Evolutionary conservation across 306 rosid species (phyloP).

Genomic region (Vigna unguiculata): DNA sequence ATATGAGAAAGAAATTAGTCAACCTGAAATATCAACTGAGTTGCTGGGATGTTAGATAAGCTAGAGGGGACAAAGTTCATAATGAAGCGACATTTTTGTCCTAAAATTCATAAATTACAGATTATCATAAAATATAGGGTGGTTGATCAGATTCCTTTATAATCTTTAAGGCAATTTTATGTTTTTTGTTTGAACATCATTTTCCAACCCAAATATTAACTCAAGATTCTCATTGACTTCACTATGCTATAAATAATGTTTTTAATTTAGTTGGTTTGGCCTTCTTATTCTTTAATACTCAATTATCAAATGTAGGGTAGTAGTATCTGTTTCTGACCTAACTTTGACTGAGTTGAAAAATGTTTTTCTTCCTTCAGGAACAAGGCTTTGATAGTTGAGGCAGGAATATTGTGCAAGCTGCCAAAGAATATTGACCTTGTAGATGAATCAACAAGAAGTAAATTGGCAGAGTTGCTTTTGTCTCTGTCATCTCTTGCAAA

Average conservation of each 20-base stretch:
- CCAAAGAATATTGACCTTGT: constrained; percentile 60
- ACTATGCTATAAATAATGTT: constrained; percentile 29
- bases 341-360: constrained; percentile 47
- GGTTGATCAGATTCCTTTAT: constrained; percentile 60
- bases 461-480: constrained; percentile 64
- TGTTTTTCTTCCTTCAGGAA: constrained; percentile 64
- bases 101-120: constrained; percentile 44
- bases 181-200: constrained; percentile 54
- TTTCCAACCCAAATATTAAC: constrained; percentile 47
- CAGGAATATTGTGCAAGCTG: constrained; percentile 75
- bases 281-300: constrained; percentile 9
- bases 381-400: constrained; percentile 86
- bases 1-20: constrained; percentile 32
- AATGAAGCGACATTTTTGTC: constrained; percentile 56
- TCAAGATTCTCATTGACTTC: constrained; percentile 61
- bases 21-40: constrained; percentile 50
- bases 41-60: constrained; percentile 40
- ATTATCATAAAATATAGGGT: constrained; percentile 38
- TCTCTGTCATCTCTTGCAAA: constrained; percentile 76
- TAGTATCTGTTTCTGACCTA: constrained; percentile 47
- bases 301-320: constrained; percentile 9
- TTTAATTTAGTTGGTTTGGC: constrained; percentile 40
- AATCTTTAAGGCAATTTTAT: constrained; percentile 38
- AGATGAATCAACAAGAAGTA: constrained; percentile 67
- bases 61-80: constrained; percentile 49